Conservation (phyloP, 805 yeast species). For the Candida quercuum region DNA sequence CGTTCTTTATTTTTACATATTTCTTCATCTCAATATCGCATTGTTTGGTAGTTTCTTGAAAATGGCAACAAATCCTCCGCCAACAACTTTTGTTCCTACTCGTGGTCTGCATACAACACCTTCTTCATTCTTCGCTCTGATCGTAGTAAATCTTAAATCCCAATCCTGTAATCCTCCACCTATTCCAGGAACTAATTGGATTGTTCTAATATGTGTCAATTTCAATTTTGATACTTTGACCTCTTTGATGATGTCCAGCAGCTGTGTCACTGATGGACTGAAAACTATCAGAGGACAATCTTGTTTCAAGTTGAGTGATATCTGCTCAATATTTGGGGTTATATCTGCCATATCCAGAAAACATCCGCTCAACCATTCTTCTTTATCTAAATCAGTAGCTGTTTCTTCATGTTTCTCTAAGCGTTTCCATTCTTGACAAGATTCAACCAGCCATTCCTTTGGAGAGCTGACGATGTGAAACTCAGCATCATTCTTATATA, state of each 20-base stretch:
- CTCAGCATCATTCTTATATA: slow-evolving; percentile 39
- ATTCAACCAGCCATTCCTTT: slow-evolving; percentile 30
- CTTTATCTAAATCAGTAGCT: slow-evolving; percentile 16
- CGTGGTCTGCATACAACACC: slow-evolving; percentile 45
- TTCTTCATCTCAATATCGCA: slow-evolving; percentile 8
- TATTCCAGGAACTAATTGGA: slow-evolving; percentile 41
- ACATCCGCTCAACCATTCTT: slow-evolving; percentile 35
- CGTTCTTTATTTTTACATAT: neutral
- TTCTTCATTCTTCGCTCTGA: slow-evolving; percentile 34
- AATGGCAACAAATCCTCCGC: slow-evolving; percentile 46
- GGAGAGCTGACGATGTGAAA: slow-evolving; percentile 40
- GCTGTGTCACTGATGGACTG: slow-evolving; percentile 45
- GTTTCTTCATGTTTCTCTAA: slow-evolving; percentile 12
- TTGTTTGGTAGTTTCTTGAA: slow-evolving; percentile 30
- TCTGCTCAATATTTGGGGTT: slow-evolving; percentile 26
- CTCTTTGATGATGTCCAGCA: slow-evolving; percentile 33
- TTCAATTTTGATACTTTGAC: slow-evolving; percentile 28
- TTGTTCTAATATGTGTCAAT: slow-evolving; percentile 32
- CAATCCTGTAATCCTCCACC: slow-evolving; percentile 49
- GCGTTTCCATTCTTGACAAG: slow-evolving; percentile 22
- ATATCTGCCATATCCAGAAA: slow-evolving; percentile 45
- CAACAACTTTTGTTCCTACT: slow-evolving; percentile 41
- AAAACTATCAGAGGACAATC: slow-evolving; percentile 41
- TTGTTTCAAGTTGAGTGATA: slow-evolving; percentile 30
- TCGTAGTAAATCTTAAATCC: slow-evolving; percentile 38